phyloP scores from a whole-genome alignment of 345 rosid genomes.

The Salix brachista region DNA sequence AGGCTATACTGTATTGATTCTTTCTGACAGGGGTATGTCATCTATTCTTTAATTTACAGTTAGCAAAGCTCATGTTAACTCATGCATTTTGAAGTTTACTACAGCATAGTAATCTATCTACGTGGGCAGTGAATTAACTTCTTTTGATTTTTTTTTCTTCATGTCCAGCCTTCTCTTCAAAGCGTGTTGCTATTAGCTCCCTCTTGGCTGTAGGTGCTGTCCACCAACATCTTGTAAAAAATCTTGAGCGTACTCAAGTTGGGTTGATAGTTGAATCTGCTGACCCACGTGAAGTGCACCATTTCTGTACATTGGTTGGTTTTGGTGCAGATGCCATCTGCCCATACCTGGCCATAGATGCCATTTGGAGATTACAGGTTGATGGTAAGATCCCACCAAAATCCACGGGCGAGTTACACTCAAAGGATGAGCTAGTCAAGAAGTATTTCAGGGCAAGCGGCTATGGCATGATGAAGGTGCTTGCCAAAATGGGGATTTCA shows the following conservation, averaged over 20 bases:
- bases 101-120: not conserved
- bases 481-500: conserved; percentile 99
- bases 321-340: conserved; percentile 98
- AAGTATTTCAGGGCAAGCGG: conserved; percentile 96
- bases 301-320: conserved; percentile 94
- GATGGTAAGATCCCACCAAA: conserved; percentile 95
- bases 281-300: conserved; percentile 99
- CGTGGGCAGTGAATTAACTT: not conserved
- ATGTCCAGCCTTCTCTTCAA: conserved; percentile 66
- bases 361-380: conserved; percentile 84
- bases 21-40: conserved; percentile 89
- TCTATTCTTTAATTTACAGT: conserved; percentile 6
- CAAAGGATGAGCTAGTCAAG: conserved; percentile 82
- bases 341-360: conserved; percentile 85
- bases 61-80: not conserved
- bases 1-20: conserved; percentile 79
- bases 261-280: conserved; percentile 96
- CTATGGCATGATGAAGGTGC: conserved; percentile 99
- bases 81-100: not conserved
- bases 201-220: conserved; percentile 99
- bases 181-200: conserved; percentile 88
- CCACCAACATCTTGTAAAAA: conserved; percentile 88
- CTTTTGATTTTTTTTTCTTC: not conserved
- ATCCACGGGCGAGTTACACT: conserved; percentile 68
- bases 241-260: conserved; percentile 82